phyloP scores from a whole-genome alignment of 2,329 filamentous ascomycete species.

The Ophiocordyceps camponoti-leonardi region DNA sequence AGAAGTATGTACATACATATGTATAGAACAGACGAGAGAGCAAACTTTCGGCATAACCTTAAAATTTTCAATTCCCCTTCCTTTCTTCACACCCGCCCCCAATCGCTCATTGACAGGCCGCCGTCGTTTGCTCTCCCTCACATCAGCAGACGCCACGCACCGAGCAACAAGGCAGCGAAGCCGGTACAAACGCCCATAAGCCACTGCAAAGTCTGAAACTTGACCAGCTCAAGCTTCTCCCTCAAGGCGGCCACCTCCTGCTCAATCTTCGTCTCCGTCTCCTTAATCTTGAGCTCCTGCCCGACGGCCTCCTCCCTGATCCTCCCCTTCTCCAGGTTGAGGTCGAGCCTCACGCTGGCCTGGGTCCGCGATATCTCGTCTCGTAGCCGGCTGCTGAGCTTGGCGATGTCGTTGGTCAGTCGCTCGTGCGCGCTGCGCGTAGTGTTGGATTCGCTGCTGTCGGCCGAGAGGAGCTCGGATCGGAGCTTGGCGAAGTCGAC shows the following conservation, averaged over 20 bases:
- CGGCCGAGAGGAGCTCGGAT: constrained; percentile 79
- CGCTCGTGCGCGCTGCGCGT: constrained; percentile 84
- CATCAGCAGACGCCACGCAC: constrained; percentile 56
- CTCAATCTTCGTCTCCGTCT: constrained; percentile 96
- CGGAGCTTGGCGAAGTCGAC: constrained; percentile 96
- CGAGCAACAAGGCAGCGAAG: constrained; percentile 48
- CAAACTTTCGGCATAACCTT: not conserved
- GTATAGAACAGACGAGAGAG: no score
- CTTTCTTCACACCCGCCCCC: no score
- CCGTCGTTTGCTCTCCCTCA: constrained; percentile 13
- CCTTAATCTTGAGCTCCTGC: constrained; percentile 95
- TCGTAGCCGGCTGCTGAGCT: constrained; percentile 72
- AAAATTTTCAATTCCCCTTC: not conserved
- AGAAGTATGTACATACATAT: no score
- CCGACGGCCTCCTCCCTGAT: constrained; percentile 92
- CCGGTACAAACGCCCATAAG: constrained; percentile 70
- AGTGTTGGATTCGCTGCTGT: constrained; percentile 77
- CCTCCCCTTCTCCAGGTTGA: constrained; percentile 91
- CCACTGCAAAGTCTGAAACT: constrained; percentile 97
- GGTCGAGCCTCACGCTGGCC: constrained; percentile 75
- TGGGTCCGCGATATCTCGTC: constrained; percentile 93
- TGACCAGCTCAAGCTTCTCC: constrained; percentile 90
- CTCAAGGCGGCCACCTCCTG: constrained; percentile 83
- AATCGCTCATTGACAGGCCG: not conserved
- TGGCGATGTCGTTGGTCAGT: constrained; percentile 84